phyloP scores from a whole-genome alignment of 1,284 basidiomycete species.

The Fomitopsis pinicola region DNA sequence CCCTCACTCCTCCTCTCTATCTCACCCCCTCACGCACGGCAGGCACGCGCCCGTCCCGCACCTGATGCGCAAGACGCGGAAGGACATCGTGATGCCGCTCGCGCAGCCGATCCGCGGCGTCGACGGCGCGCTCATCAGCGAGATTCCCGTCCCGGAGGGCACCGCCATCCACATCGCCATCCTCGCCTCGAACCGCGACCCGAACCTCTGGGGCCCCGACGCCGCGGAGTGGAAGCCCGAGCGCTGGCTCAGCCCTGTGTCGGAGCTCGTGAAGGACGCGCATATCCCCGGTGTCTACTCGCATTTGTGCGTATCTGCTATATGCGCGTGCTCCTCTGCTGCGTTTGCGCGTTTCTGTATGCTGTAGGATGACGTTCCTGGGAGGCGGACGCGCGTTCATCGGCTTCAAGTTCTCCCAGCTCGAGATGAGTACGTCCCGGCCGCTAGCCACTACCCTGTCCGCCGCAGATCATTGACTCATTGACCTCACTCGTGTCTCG shows the following conservation, averaged over 20 bases:
- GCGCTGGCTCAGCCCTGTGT: slow-evolving; percentile 13
- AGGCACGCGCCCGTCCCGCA: slow-evolving; percentile 8
- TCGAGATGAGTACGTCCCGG: slow-evolving; percentile 13
- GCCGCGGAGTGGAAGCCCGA: slow-evolving; percentile 11
- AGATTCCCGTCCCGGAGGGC: slow-evolving; percentile 42
- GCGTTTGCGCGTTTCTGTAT: neutral
- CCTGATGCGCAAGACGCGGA: slow-evolving; percentile 4
- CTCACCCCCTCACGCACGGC: neutral
- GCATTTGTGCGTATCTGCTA: slow-evolving; percentile 10
- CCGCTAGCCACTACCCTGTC: neutral
- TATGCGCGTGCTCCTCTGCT: neutral
- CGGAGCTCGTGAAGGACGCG: slow-evolving; percentile 12
- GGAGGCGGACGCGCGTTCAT: slow-evolving; percentile 21
- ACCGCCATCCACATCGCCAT: slow-evolving; percentile 37
- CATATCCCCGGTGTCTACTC: slow-evolving; percentile 18
- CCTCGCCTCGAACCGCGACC: slow-evolving; percentile 35
- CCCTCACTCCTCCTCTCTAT: neutral
- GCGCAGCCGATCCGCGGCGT: slow-evolving; percentile 35
- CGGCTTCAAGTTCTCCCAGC: slow-evolving; percentile 15
- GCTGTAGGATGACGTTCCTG: slow-evolving; percentile 18
- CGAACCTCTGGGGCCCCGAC: slow-evolving; percentile 8
- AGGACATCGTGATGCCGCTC: slow-evolving; percentile 53
- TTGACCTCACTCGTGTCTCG: neutral
- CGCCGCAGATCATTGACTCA: neutral
- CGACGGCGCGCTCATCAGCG: slow-evolving; percentile 32